These are phyloP conservation scores for Mortierella polycephala DNA, from an alignment of 371 early-diverging fungal genomes.

Conservation along the genomic window DNA sequence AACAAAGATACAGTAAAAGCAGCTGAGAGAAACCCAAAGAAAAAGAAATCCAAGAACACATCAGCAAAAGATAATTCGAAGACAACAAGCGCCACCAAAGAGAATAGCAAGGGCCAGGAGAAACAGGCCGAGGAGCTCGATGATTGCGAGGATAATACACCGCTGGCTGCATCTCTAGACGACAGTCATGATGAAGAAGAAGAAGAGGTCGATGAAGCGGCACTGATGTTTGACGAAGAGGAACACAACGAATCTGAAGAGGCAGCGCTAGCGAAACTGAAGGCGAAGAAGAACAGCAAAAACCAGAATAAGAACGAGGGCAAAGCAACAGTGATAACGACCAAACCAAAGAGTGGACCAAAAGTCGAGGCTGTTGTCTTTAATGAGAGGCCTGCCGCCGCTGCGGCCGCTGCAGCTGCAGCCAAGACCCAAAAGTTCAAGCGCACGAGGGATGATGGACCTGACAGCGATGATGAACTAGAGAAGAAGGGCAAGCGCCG, in stretches of 20 bases:
- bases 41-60: background rate
- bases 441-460: conserved; percentile 33
- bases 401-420: conserved; percentile 50
- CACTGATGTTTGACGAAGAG: conserved; percentile 39
- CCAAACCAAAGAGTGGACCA: conserved; percentile 33
- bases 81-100: background rate
- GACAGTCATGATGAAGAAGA: conserved; percentile 22
- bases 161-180: conserved; percentile 24
- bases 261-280: conserved; percentile 38
- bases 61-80: background rate
- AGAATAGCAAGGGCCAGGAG: conserved; percentile 6
- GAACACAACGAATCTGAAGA: conserved; percentile 50
- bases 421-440: conserved; percentile 51
- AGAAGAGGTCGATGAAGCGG: conserved; percentile 19
- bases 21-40: conserved; percentile 9
- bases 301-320: background rate
- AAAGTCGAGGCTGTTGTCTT: conserved; percentile 53
- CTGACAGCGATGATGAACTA: conserved; percentile 53
- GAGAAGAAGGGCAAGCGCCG: conserved; percentile 52
- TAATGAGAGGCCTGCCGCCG: conserved; percentile 53
- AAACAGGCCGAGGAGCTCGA: conserved; percentile 2
- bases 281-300: conserved; percentile 40
- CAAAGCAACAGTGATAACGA: conserved; percentile 5
- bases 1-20: background rate
- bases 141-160: conserved; percentile 5